Conservation (phyloP, 1,284 basidiomycete species). For the Serendipita sp. region DNA sequence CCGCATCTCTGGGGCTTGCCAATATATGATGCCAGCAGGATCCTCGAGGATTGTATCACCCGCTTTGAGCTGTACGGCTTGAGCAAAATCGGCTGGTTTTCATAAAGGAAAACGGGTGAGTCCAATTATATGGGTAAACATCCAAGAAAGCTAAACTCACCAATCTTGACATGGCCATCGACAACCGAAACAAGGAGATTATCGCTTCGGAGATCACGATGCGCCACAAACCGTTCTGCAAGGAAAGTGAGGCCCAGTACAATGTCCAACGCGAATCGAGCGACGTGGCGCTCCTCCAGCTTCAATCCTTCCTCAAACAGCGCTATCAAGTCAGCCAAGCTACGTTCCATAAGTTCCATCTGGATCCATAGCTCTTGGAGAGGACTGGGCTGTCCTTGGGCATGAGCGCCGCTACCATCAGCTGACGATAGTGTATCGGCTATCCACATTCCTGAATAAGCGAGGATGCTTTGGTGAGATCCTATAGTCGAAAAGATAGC, state of each 20-base stretch:
- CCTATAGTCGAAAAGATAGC: slow-evolving; percentile 35
- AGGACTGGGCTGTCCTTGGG: slow-evolving; percentile 26
- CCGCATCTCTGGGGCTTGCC: slow-evolving; percentile 61
- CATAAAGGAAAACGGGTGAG: not conserved
- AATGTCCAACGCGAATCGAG: slow-evolving; percentile 57
- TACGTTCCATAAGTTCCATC: slow-evolving; percentile 77
- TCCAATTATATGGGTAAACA: not conserved
- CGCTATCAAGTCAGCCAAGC: slow-evolving; percentile 59
- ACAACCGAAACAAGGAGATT: slow-evolving; percentile 53
- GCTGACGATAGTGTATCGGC: not conserved
- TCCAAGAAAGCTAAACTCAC: slow-evolving; percentile 27
- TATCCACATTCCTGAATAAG: slow-evolving; percentile 13
- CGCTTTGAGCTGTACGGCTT: slow-evolving; percentile 40
- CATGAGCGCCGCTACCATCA: slow-evolving; percentile 53
- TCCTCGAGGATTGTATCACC: slow-evolving; percentile 36
- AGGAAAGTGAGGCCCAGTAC: slow-evolving; percentile 49
- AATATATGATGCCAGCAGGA: slow-evolving; percentile 54
- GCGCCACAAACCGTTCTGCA: slow-evolving; percentile 47
- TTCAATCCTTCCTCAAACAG: slow-evolving; percentile 37
- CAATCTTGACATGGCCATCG: slow-evolving; percentile 52
- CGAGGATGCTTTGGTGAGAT: slow-evolving; percentile 44
- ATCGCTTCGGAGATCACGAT: slow-evolving; percentile 66
- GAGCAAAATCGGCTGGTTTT: slow-evolving; percentile 59
- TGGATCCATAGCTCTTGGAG: slow-evolving; percentile 63
- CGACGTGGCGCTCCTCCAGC: slow-evolving; percentile 49